These are phyloP conservation scores for Austroboletus rostrupii DNA, from an alignment of 1,284 basidiomycete species.

Conservation along the genomic window DNA sequence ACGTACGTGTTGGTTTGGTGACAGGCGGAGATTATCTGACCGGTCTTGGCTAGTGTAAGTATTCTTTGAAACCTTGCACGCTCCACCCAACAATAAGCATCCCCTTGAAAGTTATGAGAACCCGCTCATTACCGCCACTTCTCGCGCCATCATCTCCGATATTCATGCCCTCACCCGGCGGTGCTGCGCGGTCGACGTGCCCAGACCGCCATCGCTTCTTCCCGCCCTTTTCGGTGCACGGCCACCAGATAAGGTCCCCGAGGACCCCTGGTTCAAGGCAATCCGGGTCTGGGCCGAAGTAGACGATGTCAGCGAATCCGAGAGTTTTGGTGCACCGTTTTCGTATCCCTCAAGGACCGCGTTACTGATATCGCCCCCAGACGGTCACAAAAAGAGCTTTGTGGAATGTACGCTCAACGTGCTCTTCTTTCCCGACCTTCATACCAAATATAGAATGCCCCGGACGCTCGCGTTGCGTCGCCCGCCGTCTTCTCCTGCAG, in stretches of 20 bases:
- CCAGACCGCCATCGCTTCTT: slow-evolving; percentile 57
- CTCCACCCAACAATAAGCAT: slow-evolving; percentile 5
- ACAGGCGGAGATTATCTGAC: slow-evolving; percentile 10
- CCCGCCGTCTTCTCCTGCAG: slow-evolving; percentile 32
- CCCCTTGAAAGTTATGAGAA: slow-evolving; percentile 58
- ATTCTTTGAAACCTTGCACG: background rate
- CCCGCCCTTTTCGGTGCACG: slow-evolving; percentile 49
- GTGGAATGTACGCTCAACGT: slow-evolving; percentile 66
- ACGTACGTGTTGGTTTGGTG: slow-evolving; percentile 36
- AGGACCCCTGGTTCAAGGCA: slow-evolving; percentile 48
- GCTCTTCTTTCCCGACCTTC: slow-evolving; percentile 48
- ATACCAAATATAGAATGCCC: slow-evolving; percentile 25
- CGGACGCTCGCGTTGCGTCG: slow-evolving; percentile 30
- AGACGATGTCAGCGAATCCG: slow-evolving; percentile 67
- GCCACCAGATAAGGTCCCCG: slow-evolving; percentile 27
- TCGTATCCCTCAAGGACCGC: background rate
- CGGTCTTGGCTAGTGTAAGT: slow-evolving; percentile 23
- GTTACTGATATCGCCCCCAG: slow-evolving; percentile 32
- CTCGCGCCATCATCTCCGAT: slow-evolving; percentile 64
- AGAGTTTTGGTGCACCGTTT: slow-evolving; percentile 62
- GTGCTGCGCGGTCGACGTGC: slow-evolving; percentile 58
- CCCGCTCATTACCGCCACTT: slow-evolving; percentile 67
- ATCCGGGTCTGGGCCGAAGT: slow-evolving; percentile 69
- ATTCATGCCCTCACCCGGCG: slow-evolving; percentile 58
- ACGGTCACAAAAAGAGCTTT: slow-evolving; percentile 65